These are phyloP conservation scores for Pelargonium myrrhifolium DNA, from an alignment of 441 rosid species.

Conservation along the genomic window DNA sequence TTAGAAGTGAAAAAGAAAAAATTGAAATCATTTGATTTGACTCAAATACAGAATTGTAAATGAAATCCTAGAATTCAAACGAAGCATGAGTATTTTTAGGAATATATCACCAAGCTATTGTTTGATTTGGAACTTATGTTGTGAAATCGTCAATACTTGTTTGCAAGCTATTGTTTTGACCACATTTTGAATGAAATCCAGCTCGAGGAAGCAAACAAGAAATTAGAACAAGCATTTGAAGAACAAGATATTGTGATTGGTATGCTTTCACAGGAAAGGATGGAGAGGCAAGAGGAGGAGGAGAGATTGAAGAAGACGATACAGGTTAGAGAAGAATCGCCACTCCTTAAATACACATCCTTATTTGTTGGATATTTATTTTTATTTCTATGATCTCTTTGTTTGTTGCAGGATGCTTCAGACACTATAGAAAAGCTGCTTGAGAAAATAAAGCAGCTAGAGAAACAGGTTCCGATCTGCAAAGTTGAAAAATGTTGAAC, in stretches of 20 bases:
- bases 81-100: not conserved
- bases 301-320: conserved; percentile 42
- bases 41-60: no score
- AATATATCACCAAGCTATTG: not conserved
- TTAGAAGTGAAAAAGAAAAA: no score
- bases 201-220: conserved; percentile 27
- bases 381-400: not conserved
- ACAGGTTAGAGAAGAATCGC: conserved; percentile 25
- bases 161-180: not conserved
- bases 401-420: conserved; percentile 28
- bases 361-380: not conserved
- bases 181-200: not conserved
- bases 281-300: conserved; percentile 54
- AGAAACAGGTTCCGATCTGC: conserved; percentile 3
- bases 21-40: no score
- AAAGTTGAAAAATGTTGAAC: conserved; percentile 1
- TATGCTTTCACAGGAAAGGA: conserved; percentile 66
- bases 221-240: conserved; percentile 20
- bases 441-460: conserved; percentile 28
- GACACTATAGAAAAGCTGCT: conserved; percentile 25
- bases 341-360: not conserved
- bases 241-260: conserved; percentile 37
- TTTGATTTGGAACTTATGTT: not conserved
- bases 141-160: no score
- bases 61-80: not conserved